Evolutionary conservation across 805 yeast genomes (phyloP).

Genomic region (Lipomyces mesembrius): DNA sequence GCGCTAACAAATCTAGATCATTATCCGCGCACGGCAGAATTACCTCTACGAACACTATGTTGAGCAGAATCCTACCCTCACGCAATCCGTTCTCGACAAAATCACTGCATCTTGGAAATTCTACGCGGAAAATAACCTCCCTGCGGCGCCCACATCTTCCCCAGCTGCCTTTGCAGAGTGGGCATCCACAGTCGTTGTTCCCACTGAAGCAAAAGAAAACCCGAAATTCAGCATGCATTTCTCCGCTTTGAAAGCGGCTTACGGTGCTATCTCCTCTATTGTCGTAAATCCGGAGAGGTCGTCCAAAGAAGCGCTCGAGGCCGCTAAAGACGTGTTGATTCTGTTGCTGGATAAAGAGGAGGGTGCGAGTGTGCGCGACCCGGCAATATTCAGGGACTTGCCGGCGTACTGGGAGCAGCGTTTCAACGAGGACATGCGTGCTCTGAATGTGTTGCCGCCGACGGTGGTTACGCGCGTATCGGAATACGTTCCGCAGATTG

Average conservation of each 20-base stretch:
- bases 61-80: slow-evolving; percentile 42
- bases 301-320: slow-evolving; percentile 49
- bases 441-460: slow-evolving; percentile 82
- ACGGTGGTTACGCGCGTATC: slow-evolving; percentile 90
- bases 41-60: slow-evolving; percentile 71
- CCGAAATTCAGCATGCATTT: slow-evolving; percentile 91
- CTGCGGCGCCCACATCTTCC: slow-evolving; percentile 47
- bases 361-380: slow-evolving; percentile 83
- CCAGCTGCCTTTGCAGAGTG: slow-evolving; percentile 53
- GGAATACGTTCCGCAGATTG: slow-evolving; percentile 92
- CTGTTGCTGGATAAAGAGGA: slow-evolving; percentile 69
- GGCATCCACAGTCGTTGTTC: slow-evolving; percentile 56
- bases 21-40: slow-evolving; percentile 89
- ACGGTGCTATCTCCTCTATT: slow-evolving; percentile 50
- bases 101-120: slow-evolving; percentile 52
- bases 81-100: slow-evolving; percentile 48
- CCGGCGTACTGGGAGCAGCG: slow-evolving; percentile 89
- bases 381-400: slow-evolving; percentile 75
- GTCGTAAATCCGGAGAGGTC: slow-evolving; percentile 36
- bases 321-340: slow-evolving; percentile 75
- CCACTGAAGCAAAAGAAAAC: slow-evolving; percentile 56
- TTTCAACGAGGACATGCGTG: slow-evolving; percentile 83
- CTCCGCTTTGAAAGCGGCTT: slow-evolving; percentile 63
- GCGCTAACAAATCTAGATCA: slow-evolving; percentile 53
- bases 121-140: slow-evolving; percentile 58